Evolutionary conservation across 2,329 filamentous ascomycete species (phyloP), one percentile per base, ranked within the genome.

Genomic region (Saccharata proteae): DNA sequence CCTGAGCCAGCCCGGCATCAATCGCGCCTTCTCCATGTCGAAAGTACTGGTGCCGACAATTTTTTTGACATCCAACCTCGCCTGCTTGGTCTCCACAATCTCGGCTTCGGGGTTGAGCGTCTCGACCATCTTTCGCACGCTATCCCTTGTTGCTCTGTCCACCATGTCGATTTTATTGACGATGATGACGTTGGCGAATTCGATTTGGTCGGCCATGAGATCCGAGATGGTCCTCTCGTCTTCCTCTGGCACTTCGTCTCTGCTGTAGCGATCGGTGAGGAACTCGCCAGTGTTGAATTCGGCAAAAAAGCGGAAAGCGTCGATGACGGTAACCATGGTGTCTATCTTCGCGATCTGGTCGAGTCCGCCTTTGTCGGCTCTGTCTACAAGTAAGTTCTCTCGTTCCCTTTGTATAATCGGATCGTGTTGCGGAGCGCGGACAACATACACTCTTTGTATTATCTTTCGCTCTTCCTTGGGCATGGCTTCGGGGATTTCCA

Each of bases 161-260:
- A 80, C 71, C 37, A 73, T 69, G 38, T 81, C 76, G 5, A 69
- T 59, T 51, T 83, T 83, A 55, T 83, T 83, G 13, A 82, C 55
- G 3, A 82, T 64, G 10, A 83, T 65, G 5, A 82, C 76, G 40
- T 83, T 77, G 0, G 78, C 77, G 42, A 84, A 84, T 51, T 84
- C 79, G 37, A 83, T 79, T 44, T 83, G 78, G 42, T 83, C 78
- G 0, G 80, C 76, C 66, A 82, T 79, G 0, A 84, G 62, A 41
- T 83, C 77, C 1, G 77, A 80, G 3, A 84, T 77, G 0, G 76
- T 82, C 0, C 78, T 61, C 41, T 84, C 77, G 37, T 84, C 79
- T 40, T 83, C 78, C 0, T 53, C 70, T 49, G 4, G 69, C 61
- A 77, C 70, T 16, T 77, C 73, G 4, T 75, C 64, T 9, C 62